Percentiles rank a stretch among this genome's conserved stretches.
These are phyloP conservation scores for Drechslerella dactyloides DNA, from an alignment of 2,329 filamentous ascomycete species.

Conservation along the genomic window DNA sequence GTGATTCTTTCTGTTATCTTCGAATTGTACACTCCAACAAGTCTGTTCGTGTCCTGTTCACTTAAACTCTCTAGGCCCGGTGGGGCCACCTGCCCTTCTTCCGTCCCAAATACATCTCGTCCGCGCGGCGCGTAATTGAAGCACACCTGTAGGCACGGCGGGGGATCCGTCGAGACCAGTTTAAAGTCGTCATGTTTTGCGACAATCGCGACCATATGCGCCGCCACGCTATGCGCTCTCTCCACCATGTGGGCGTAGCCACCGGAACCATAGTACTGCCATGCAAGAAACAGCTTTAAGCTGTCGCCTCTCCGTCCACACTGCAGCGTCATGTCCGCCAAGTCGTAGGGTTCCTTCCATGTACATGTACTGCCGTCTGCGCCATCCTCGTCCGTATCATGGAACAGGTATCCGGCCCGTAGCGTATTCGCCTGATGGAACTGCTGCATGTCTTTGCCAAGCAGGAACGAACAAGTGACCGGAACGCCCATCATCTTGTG, in stretches of 20 bases:
- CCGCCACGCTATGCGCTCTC: slow-evolving; percentile 73
- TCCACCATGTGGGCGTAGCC: slow-evolving; percentile 74
- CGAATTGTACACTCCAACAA: slow-evolving; percentile 31
- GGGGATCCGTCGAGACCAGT: slow-evolving; percentile 75
- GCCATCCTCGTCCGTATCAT: slow-evolving; percentile 62
- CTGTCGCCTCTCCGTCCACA: slow-evolving; percentile 86
- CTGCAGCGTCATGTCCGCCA: slow-evolving; percentile 90
- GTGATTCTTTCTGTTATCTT: slow-evolving; percentile 65
- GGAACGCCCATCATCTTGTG: slow-evolving; percentile 98
- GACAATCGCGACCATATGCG: slow-evolving; percentile 70
- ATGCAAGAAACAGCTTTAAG: slow-evolving; percentile 84
- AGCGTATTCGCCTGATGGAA: slow-evolving; percentile 87
- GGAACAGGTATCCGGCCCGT: slow-evolving; percentile 84
- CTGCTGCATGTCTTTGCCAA: slow-evolving; percentile 74
- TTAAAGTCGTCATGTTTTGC: slow-evolving; percentile 67
- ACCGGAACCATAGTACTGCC: slow-evolving; percentile 82
- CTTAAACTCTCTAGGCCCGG: slow-evolving; percentile 17
- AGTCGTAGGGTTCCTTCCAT: slow-evolving; percentile 73
- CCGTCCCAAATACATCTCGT: slow-evolving; percentile 57
- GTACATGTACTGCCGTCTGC: slow-evolving; percentile 52
- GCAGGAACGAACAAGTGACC: slow-evolving; percentile 86
- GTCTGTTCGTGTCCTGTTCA: slow-evolving; percentile 8
- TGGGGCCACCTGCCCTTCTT: slow-evolving; percentile 49
- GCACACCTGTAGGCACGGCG: slow-evolving; percentile 86
- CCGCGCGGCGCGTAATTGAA: slow-evolving; percentile 80